A percentile compares a stretch with the other conserved stretches of the same genome.
phyloP scores from a whole-genome alignment of 2,329 filamentous ascomycete genomes.

The Epichloe festucae region DNA sequence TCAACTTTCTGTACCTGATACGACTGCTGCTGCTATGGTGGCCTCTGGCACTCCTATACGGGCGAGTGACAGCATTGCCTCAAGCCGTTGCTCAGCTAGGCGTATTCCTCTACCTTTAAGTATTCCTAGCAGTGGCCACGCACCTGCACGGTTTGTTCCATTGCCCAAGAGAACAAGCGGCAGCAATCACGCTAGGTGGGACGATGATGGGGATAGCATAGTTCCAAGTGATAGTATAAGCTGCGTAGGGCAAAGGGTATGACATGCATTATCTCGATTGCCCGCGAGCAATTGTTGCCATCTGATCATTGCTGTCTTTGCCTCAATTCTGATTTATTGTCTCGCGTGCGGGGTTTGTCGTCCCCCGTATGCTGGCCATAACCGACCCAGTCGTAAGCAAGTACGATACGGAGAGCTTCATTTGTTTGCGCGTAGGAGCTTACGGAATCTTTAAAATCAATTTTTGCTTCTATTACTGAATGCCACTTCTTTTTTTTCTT shows the following conservation, averaged over 20 bases:
- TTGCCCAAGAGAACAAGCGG: slow-evolving; percentile 29
- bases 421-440: too few species aligned
- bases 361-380: too few species aligned
- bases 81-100: slow-evolving; percentile 2
- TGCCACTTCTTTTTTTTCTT: too few species aligned
- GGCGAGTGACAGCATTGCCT: slow-evolving; percentile 2
- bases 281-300: too few species aligned
- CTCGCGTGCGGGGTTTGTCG: too few species aligned
- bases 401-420: too few species aligned
- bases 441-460: too few species aligned
- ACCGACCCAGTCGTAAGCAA: too few species aligned
- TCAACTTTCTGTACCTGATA: neutral
- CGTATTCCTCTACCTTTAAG: slow-evolving; percentile 18
- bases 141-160: slow-evolving; percentile 23
- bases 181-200: slow-evolving; percentile 27
- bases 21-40: neutral
- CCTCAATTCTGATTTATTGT: too few species aligned
- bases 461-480: too few species aligned
- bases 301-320: too few species aligned
- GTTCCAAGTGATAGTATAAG: slow-evolving; percentile 50
- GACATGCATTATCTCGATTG: neutral
- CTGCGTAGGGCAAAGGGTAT: slow-evolving; percentile 31
- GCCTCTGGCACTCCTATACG: neutral
- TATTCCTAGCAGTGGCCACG: slow-evolving; percentile 12
- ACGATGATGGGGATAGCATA: slow-evolving; percentile 39